Conservation (phyloP, 2,329 filamentous ascomycete genomes). For the Aspergillus brunneoviolaceus region DNA sequence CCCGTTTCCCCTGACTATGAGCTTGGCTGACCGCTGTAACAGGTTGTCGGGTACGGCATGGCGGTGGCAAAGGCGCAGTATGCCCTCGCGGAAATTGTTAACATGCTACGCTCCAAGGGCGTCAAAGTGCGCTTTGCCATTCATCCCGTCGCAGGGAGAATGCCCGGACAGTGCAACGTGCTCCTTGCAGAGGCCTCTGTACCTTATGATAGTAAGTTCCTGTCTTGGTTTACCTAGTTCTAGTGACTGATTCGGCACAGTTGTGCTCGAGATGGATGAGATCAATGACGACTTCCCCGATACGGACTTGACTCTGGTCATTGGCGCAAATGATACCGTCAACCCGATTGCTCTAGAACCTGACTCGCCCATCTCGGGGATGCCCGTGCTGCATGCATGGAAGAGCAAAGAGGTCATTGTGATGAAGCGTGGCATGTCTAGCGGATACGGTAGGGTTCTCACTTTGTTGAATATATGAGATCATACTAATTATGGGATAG, state of each 20-base stretch:
- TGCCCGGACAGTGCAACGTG: constrained; percentile 93
- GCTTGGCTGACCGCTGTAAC: neutral
- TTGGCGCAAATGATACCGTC: constrained; percentile 89
- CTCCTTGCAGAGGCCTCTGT: constrained; percentile 83
- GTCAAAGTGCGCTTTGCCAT: constrained; percentile 86
- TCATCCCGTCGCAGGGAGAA: constrained; percentile 84
- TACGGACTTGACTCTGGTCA: constrained; percentile 83
- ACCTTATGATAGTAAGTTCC: constrained; percentile 69
- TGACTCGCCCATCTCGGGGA: constrained; percentile 80
- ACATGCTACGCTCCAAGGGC: constrained; percentile 69
- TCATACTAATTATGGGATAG: constrained; percentile 43
- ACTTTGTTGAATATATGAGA: neutral
- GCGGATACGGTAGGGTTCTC: constrained; percentile 69
- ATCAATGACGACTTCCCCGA: constrained; percentile 90
- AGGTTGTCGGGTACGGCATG: constrained; percentile 86
- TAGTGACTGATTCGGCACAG: constrained; percentile 27
- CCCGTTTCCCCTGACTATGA: neutral
- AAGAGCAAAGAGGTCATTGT: constrained; percentile 91
- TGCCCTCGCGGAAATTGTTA: constrained; percentile 79
- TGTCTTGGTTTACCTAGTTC: neutral
- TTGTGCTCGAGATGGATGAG: constrained; percentile 93
- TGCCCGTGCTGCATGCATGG: constrained; percentile 91
- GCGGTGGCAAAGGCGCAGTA: constrained; percentile 92
- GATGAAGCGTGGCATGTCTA: constrained; percentile 89
- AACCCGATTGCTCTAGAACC: constrained; percentile 86